Evolutionary conservation across 2,329 filamentous ascomycete genomes (phyloP).

Genomic region (Arthrobotrys iridis): DNA sequence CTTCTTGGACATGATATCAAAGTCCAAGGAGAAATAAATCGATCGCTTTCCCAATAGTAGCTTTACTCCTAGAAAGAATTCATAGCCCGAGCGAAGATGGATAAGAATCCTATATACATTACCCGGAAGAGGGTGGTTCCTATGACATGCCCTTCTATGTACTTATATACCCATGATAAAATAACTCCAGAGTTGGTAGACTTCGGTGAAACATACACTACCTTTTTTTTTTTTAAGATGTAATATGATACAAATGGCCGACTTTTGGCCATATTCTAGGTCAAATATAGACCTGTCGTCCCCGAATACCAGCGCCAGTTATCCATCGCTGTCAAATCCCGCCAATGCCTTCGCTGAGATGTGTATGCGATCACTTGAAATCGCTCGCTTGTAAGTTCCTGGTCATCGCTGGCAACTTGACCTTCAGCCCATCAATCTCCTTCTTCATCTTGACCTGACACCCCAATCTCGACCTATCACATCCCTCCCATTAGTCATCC

Average conservation of each 20-base stretch:
- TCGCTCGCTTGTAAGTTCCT: slow-evolving; percentile 95
- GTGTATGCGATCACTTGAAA: slow-evolving; percentile 69
- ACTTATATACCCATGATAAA: slow-evolving; percentile 13
- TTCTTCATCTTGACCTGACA: slow-evolving; percentile 93
- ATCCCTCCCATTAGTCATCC: slow-evolving; percentile 3
- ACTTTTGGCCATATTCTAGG: not conserved
- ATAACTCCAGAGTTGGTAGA: slow-evolving; percentile 25
- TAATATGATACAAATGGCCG: slow-evolving; percentile 10
- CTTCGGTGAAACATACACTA: slow-evolving; percentile 5
- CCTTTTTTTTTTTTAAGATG: slow-evolving; percentile 53
- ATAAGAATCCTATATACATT: slow-evolving; percentile 13
- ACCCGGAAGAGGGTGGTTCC: not conserved
- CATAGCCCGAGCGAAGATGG: slow-evolving; percentile 10
- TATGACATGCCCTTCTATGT: not conserved
- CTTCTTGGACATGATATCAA: slow-evolving; percentile 84
- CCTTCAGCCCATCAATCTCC: slow-evolving; percentile 84
- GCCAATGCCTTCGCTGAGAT: slow-evolving; percentile 53
- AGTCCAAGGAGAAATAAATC: slow-evolving; percentile 36
- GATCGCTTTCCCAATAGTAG: not conserved
- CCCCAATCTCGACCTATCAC: slow-evolving; percentile 69
- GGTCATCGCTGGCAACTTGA: slow-evolving; percentile 91
- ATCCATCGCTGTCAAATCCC: not conserved
- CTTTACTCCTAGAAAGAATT: not conserved
- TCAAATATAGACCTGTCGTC: not conserved
- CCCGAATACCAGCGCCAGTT: not conserved